Evolutionary conservation across 2,329 filamentous ascomycete species (phyloP), one percentile per base, ranked within the genome.

Genomic region (Sarocladium oryzae): DNA sequence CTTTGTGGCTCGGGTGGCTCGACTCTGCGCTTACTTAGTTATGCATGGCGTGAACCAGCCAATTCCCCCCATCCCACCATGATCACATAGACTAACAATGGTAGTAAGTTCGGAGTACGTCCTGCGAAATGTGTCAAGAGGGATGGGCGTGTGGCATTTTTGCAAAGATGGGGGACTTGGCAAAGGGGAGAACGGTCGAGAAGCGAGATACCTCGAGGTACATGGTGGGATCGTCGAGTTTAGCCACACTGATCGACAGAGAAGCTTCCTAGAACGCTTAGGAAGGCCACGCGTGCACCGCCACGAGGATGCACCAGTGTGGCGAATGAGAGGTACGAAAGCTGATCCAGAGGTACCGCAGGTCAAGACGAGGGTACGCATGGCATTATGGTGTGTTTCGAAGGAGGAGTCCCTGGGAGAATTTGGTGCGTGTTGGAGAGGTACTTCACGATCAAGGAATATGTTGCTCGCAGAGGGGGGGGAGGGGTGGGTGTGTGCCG

Each of bases 181-280:
- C n/a, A n/a, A n/a, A n/a, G n/a, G n/a, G 10, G 6, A 6, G 20
- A 40, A 23, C 4, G 30, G 40, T 45, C 40, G 21, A 30, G 43
- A 48, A 10, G 26, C 21, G 6, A 48, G 43, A 32, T 32, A 48
- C 43, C 20, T 48, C 7, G n/a, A 48, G 43, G 28, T 48, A 48
- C 43, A 18, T 33, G n/a, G 11, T 15, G 24, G 4, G 43, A 33
- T 45, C 40, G 40, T 5, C 40, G 40, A 28, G 26, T 6, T 48
- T 32, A 48, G 43, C 43, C 43, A 48, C 43, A 48, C 21, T 48
- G 43, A 48, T 48, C 43, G 43, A 48, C 43, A 48, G 26, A 48
- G 10, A 32, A 20, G 10, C 33, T 16, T 7, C 43, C 43, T n/a
- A 10, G 26, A 33, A 21, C 28, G 24, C 16, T 48, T 20, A 48